Base-by-base conservation (phyloP, 768 basidiomycete species). In the Dentipellis fragilis region DNA sequence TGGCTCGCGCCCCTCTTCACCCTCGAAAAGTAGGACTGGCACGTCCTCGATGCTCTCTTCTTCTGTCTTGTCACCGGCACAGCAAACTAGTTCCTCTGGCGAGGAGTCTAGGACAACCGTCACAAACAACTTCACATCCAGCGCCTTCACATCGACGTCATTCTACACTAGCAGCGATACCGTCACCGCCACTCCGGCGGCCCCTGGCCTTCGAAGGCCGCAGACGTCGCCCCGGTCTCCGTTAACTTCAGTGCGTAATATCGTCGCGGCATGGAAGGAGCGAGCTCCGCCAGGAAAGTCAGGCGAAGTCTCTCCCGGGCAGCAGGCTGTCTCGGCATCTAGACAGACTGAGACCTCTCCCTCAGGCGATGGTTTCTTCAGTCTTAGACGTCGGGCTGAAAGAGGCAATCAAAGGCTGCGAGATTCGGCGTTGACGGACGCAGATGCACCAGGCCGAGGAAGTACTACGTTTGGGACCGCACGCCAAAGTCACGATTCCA, bases 201-300 rank as follows among this genome's bases (percentile, higher is more conserved):
- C 69, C 21, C 70, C 84, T 0, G 70, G 80, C 10, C 69, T 87
- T 16, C 81, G 83, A 39, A 77, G 84, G 42, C 81, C 83, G 2
- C 80, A 85, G 17, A 64, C 65, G 0, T 81, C 84, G 3, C 85
- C 87, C 4, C 79, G 85, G 9, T 86, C 84, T 4, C 86, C 88
- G 1, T 71, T 88, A 23, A 75, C 82, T 0, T 87, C 84, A 4
- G 84, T 92, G 21, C 79, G 86, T 35, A 90, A 90, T 59, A 81
- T 90, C 39, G 84, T 92, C 7, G 79, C 82, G 0, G 74, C 84
- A 8, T 92, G 89, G 87, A 90, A 89, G 65, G 85, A 88, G 58
- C 79, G 85, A 17, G 84, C 85, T 0, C 84, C 76, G 0, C 72
- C 69, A 2, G 62, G 54, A 36, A 68, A 66, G 54, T 58, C 63